phyloP scores from a whole-genome alignment of 495 filamentous ascomycete species.

The Trichocladium uniseriatum region DNA sequence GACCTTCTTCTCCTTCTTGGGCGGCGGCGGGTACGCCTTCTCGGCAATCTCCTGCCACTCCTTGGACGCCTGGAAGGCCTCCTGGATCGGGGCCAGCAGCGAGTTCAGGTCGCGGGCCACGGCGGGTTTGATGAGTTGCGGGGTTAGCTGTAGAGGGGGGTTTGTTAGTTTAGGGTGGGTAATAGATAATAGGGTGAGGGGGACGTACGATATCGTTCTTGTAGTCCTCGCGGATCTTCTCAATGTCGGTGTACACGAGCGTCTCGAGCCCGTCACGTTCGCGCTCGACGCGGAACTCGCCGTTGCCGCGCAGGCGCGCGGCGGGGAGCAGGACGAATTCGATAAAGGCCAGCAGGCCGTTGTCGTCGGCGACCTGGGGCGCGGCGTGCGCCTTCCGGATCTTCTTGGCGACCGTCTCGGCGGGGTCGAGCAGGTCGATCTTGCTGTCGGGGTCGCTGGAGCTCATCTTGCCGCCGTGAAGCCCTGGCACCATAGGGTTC shows the following conservation, averaged over 20 bases:
- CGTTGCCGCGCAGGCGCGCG: conserved; percentile 41
- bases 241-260: conserved; percentile 63
- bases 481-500: conserved; percentile 82
- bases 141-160: conserved; percentile 62
- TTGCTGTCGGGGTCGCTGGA: conserved; percentile 59
- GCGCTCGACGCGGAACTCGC: conserved; percentile 49
- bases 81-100: conserved; percentile 67
- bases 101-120: conserved; percentile 58
- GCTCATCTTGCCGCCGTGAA: conserved; percentile 75
- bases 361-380: conserved; percentile 69
- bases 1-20: conserved; percentile 21
- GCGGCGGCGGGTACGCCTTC: conserved; percentile 44
- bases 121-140: conserved; percentile 74
- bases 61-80: conserved; percentile 52
- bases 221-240: conserved; percentile 71
- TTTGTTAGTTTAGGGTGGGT: conserved; percentile 11
- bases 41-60: conserved; percentile 77
- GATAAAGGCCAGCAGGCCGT: conserved; percentile 74
- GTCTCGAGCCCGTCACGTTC: conserved; percentile 58
- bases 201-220: conserved; percentile 61
- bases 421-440: conserved; percentile 78
- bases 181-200: background rate
- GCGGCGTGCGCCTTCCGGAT: conserved; percentile 70
- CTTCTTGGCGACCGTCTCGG: conserved; percentile 66
- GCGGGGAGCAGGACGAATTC: conserved; percentile 79